A percentile compares a stretch with the other conserved stretches of the same genome.
phyloP scores from a whole-genome alignment of 169 alveolate species.

The Eimeria acervulina region DNA sequence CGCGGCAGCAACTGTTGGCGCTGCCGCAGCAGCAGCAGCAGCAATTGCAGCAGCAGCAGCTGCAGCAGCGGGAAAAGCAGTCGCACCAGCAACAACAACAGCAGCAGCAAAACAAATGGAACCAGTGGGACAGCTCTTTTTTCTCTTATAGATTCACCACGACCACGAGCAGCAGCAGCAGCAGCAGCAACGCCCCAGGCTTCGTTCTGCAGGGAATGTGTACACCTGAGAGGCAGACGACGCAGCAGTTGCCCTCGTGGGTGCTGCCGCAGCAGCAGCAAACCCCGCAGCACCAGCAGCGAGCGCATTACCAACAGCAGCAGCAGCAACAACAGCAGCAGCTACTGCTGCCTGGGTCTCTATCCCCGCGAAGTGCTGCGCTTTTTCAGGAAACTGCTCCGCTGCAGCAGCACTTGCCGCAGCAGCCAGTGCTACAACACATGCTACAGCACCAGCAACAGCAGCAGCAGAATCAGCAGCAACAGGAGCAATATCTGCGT shows the following conservation, averaged over 20 bases:
- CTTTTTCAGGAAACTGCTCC: background rate
- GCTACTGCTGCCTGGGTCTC: background rate
- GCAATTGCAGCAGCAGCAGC: background rate
- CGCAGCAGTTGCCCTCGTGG: background rate
- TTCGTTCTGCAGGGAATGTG: slow-evolving; percentile 19
- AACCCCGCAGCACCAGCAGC: background rate
- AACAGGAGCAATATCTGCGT: slow-evolving; percentile 8
- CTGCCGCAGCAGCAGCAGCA: slow-evolving; percentile 13
- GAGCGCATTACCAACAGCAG: background rate
- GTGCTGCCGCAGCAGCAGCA: slow-evolving; percentile 30
- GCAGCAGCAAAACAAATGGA: background rate
- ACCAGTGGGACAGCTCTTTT: background rate
- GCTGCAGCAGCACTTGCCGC: slow-evolving; percentile 1
- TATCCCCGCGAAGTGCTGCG: background rate
- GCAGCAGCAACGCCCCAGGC: slow-evolving; percentile 46
- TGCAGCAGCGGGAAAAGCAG: background rate
- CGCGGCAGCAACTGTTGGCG: background rate
- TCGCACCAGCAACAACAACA: background rate
- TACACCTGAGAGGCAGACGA: background rate
- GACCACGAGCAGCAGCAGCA: slow-evolving; percentile 34
- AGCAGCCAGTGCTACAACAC: background rate
- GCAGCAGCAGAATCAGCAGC: slow-evolving; percentile 55
- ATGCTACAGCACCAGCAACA: background rate
- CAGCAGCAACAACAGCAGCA: slow-evolving; percentile 35
- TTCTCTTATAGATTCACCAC: background rate